These are phyloP conservation scores for Cladorrhinum sp. DNA, from an alignment of 2,329 filamentous ascomycete genomes.

Conservation along the genomic window DNA sequence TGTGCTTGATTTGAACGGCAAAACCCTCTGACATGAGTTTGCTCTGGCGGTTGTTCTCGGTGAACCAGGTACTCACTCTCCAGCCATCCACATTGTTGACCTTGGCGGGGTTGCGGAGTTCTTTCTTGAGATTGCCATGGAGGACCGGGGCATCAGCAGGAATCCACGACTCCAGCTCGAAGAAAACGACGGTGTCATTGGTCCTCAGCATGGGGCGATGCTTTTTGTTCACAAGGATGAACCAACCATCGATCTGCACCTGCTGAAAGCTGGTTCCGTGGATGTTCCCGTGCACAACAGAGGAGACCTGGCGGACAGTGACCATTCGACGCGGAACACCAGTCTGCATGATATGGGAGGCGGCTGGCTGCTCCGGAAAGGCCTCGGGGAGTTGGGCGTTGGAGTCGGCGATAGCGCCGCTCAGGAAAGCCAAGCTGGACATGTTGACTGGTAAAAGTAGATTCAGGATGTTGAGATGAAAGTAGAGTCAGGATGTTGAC, in stretches of 20 bases:
- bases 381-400: background rate
- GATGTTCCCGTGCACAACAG: background rate
- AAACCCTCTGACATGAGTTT: background rate
- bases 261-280: background rate
- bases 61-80: no score
- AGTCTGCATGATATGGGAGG: background rate
- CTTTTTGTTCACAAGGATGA: slow-evolving; percentile 19
- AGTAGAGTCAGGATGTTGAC: no score
- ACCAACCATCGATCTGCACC: slow-evolving; percentile 30
- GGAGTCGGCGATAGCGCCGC: background rate
- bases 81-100: no score
- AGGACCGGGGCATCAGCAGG: slow-evolving; percentile 12
- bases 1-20: background rate
- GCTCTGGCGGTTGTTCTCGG: no score
- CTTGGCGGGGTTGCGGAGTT: no score
- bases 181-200: slow-evolving; percentile 26
- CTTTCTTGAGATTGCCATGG: no score
- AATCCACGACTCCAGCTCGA: slow-evolving; percentile 31
- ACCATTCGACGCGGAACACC: slow-evolving; percentile 21
- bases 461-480: no score
- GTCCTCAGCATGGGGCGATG: slow-evolving; percentile 15
- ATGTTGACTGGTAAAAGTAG: background rate
- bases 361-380: background rate
- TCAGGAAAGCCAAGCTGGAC: no score
- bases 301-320: slow-evolving; percentile 24